These are phyloP conservation scores for Phanerochaete carnosa DNA, from an alignment of 768 basidiomycete species.

Conservation along the genomic window DNA sequence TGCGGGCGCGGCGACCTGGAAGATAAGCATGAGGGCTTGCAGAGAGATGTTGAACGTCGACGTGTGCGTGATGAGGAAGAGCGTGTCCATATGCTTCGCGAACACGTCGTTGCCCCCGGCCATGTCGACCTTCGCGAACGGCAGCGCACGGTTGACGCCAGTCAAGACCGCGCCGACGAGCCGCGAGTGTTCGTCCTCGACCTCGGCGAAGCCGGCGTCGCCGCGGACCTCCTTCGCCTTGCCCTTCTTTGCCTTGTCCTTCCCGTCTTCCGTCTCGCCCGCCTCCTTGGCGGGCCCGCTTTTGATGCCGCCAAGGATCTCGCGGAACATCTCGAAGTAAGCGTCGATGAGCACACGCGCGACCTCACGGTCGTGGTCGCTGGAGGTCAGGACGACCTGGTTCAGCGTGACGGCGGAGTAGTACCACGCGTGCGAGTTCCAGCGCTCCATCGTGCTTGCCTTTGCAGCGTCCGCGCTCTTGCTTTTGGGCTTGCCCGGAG, in stretches of 20 bases:
- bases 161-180: slow-evolving; percentile 88
- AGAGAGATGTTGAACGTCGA: slow-evolving; percentile 97
- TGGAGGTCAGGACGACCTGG: slow-evolving; percentile 72
- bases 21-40: slow-evolving; percentile 86
- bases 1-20: slow-evolving; percentile 69
- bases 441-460: slow-evolving; percentile 34
- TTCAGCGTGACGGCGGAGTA: slow-evolving; percentile 94
- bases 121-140: slow-evolving; percentile 77
- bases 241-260: slow-evolving; percentile 27
- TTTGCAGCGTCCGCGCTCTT: slow-evolving; percentile 10
- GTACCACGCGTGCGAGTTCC: slow-evolving; percentile 78
- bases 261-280: slow-evolving; percentile 36
- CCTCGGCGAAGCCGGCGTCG: slow-evolving; percentile 67
- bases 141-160: slow-evolving; percentile 92
- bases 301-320: slow-evolving; percentile 61
- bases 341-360: slow-evolving; percentile 79
- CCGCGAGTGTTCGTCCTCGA: slow-evolving; percentile 78
- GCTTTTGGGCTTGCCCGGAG: slow-evolving; percentile 15
- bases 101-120: slow-evolving; percentile 63
- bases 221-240: slow-evolving; percentile 45
- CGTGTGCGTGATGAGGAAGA: slow-evolving; percentile 92
- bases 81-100: slow-evolving; percentile 82
- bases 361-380: slow-evolving; percentile 64
- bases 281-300: slow-evolving; percentile 32
- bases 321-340: slow-evolving; percentile 94